These are phyloP conservation scores for Zopfia rhizophila DNA, from an alignment of 2,329 filamentous ascomycete genomes.

Conservation along the genomic window DNA sequence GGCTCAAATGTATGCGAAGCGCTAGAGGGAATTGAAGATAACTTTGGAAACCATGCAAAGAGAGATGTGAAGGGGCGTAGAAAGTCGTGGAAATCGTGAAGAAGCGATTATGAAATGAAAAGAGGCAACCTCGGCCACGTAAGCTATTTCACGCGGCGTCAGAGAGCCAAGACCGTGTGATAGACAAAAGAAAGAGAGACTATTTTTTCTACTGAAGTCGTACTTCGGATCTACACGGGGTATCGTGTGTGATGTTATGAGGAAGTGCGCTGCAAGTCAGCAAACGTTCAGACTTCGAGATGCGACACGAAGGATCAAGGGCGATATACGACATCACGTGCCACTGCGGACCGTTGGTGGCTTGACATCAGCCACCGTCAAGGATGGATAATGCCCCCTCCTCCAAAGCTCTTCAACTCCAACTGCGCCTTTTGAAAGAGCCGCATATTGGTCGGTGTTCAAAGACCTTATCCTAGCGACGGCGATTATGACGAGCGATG, in stretches of 20 bases:
- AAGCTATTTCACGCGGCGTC: conserved; percentile 30
- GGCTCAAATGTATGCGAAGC: neutral
- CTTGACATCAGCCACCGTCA: too few species aligned
- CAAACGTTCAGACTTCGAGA: neutral
- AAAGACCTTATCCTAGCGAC: too few species aligned
- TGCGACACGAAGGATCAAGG: too few species aligned
- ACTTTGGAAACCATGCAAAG: neutral
- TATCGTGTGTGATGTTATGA: neutral
- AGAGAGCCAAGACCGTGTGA: too few species aligned
- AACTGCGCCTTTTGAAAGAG: too few species aligned
- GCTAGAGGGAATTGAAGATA: neutral
- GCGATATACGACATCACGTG: too few species aligned
- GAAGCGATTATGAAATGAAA: conserved; percentile 24
- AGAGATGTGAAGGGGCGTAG: conserved; percentile 10
- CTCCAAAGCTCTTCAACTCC: too few species aligned
- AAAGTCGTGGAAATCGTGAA: conserved; percentile 24
- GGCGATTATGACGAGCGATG: conserved; percentile 81
- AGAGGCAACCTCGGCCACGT: conserved; percentile 35
- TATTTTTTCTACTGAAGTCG: too few species aligned
- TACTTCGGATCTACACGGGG: conserved; percentile 6
- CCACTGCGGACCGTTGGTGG: too few species aligned
- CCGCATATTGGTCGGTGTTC: too few species aligned
- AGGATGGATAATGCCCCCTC: too few species aligned
- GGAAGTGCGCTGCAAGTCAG: conserved; percentile 5
- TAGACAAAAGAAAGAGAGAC: too few species aligned